These are phyloP conservation scores for Martensiomyces pterosporus DNA, from an alignment of 192 early-diverging fungal species.

Conservation along the genomic window DNA sequence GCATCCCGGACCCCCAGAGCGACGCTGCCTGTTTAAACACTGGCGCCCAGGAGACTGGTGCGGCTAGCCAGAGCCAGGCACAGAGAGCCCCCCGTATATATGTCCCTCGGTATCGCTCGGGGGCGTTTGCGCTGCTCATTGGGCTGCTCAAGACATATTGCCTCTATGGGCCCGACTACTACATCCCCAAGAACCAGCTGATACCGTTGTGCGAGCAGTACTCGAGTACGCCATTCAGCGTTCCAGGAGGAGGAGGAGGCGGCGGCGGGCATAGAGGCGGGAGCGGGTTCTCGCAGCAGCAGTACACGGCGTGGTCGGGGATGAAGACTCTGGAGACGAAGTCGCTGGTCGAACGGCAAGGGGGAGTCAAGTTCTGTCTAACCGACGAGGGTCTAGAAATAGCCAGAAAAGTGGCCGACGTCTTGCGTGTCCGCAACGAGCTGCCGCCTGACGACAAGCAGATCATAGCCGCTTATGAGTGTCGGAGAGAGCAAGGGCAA, in stretches of 20 bases:
- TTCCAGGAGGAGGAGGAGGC: constrained; percentile 39
- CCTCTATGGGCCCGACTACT: constrained; percentile 37
- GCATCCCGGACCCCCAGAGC: constrained; percentile 16
- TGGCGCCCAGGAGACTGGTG: too few species aligned
- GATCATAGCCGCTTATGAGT: too few species aligned
- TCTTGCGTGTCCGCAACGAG: constrained; percentile 29
- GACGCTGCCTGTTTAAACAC: too few species aligned
- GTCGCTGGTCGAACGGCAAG: constrained; percentile 59
- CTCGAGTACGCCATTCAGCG: constrained; percentile 65
- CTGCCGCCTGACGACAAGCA: constrained; percentile 14
- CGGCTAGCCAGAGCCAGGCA: neutral
- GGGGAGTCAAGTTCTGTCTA: constrained; percentile 58
- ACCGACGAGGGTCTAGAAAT: constrained; percentile 69
- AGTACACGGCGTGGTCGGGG: constrained; percentile 73
- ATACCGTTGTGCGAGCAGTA: constrained; percentile 59
- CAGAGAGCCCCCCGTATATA: constrained; percentile 43
- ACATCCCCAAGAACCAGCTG: constrained; percentile 67
- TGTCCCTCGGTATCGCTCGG: constrained; percentile 72
- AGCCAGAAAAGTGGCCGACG: constrained; percentile 49
- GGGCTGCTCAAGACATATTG: constrained; percentile 52
- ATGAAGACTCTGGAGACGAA: constrained; percentile 73
- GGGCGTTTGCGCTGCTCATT: constrained; percentile 76
- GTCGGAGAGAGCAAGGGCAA: too few species aligned
- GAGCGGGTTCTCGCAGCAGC: neutral
- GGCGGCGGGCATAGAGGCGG: neutral